Conservation (phyloP, 2,329 filamentous ascomycete genomes). For the Metarhizium anisopliae region DNA sequence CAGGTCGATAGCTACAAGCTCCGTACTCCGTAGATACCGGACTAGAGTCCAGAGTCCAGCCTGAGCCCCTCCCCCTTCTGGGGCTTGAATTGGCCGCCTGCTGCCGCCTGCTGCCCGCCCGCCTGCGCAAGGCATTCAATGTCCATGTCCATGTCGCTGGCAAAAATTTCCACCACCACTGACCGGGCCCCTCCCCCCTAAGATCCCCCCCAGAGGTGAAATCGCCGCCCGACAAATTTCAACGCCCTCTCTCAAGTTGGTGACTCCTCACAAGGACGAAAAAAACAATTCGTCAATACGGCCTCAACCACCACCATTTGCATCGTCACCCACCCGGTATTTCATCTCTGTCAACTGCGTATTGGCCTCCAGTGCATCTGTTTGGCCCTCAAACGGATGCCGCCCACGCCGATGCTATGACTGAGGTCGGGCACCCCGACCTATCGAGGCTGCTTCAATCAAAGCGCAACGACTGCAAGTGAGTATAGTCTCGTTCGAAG, state of each 20-base stretch:
- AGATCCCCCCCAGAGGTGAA: slow-evolving; percentile 6
- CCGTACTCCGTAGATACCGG: too few species aligned
- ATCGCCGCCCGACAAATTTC: slow-evolving; percentile 22
- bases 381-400: slow-evolving; percentile 62
- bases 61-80: too few species aligned
- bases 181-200: background rate
- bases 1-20: too few species aligned
- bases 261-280: slow-evolving; percentile 16
- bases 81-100: background rate
- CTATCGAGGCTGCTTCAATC: slow-evolving; percentile 57
- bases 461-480: slow-evolving; percentile 56
- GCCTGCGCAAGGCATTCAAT: background rate
- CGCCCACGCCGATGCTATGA: slow-evolving; percentile 60
- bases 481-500: slow-evolving; percentile 33
- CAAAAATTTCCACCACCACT: slow-evolving; percentile 4
- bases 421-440: slow-evolving; percentile 59
- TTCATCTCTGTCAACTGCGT: slow-evolving; percentile 20
- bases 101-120: background rate
- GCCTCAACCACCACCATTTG: slow-evolving; percentile 17
- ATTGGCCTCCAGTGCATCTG: slow-evolving; percentile 33
- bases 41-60: too few species aligned
- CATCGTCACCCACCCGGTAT: slow-evolving; percentile 19
- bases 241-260: slow-evolving; percentile 16
- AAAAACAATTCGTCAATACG: slow-evolving; percentile 23
- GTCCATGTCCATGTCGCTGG: background rate